Percentiles rank a stretch among this genome's conserved stretches.
These are phyloP conservation scores for Daldinia decipiens DNA, from an alignment of 495 filamentous ascomycete genomes.

Conservation along the genomic window DNA sequence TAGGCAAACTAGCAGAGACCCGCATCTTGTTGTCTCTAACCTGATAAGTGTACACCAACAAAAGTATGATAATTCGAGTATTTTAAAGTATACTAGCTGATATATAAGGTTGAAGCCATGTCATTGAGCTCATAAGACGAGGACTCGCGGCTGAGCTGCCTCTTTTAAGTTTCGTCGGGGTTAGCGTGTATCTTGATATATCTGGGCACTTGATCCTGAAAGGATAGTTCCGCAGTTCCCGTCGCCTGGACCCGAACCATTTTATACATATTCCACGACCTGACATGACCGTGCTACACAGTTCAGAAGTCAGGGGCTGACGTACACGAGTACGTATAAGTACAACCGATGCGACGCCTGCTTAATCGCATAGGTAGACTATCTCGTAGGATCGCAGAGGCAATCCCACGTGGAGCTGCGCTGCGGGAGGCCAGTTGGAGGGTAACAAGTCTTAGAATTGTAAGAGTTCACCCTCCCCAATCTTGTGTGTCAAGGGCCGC, in stretches of 20 bases:
- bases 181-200: conserved; percentile 19
- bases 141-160: neutral
- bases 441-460: conserved; percentile 16
- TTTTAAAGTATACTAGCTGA: neutral
- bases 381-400: conserved; percentile 36
- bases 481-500: conserved; percentile 25
- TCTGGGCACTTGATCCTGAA: conserved; percentile 19
- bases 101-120: neutral
- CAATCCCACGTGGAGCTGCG: conserved; percentile 37
- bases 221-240: conserved; percentile 29
- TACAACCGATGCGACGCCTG: conserved; percentile 20
- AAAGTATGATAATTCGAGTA: neutral
- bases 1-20: neutral
- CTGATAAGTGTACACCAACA: neutral
- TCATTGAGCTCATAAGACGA: neutral
- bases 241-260: conserved; percentile 23
- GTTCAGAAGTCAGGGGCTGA: conserved; percentile 2
- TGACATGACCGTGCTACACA: conserved; percentile 27
- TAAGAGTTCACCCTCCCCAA: conserved; percentile 24
- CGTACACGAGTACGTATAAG: conserved; percentile 15
- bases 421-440: conserved; percentile 25
- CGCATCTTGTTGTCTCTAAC: neutral
- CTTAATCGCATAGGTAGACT: conserved; percentile 29
- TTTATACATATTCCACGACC: conserved; percentile 23
- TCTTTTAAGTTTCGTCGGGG: neutral